A percentile compares a stretch with the other conserved stretches of the same genome.
Conservation (phyloP, 176 grass and related monocot species). For the Triticum monococcum region DNA sequence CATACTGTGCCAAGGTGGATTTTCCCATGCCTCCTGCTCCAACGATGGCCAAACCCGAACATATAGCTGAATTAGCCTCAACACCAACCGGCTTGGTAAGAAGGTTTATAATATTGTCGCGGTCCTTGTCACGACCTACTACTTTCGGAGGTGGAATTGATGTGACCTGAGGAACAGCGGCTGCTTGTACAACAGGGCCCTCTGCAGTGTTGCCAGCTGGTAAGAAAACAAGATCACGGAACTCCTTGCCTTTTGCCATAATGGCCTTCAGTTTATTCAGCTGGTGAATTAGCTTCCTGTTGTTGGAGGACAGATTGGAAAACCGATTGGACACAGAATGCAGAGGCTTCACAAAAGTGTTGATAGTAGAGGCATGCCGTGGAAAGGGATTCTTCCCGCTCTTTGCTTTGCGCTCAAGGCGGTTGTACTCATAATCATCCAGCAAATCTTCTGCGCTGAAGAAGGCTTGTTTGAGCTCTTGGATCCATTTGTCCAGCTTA, state of each 20-base stretch:
- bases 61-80: no score
- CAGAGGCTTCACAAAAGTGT: background rate
- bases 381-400: background rate
- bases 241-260: background rate
- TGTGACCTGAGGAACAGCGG: background rate
- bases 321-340: rapidly evolving
- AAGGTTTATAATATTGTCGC: background rate
- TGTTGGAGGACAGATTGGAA: background rate
- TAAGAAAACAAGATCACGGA: background rate
- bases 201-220: no score
- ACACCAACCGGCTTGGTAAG: background rate
- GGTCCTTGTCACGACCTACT: background rate
- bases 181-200: no score
- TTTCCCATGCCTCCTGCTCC: no score
- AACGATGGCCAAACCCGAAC: no score
- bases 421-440: constrained; percentile 12
- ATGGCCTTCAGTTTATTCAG: background rate
- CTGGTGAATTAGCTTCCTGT: background rate
- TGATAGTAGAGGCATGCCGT: background rate
- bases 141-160: background rate
- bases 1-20: no score
- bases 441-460: constrained; percentile 12
- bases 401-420: background rate
- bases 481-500: constrained; percentile 3
- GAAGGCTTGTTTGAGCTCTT: constrained; percentile 9